Conservation (phyloP, 202 grass and related monocot species). For the Eragrostis tef region DNA sequence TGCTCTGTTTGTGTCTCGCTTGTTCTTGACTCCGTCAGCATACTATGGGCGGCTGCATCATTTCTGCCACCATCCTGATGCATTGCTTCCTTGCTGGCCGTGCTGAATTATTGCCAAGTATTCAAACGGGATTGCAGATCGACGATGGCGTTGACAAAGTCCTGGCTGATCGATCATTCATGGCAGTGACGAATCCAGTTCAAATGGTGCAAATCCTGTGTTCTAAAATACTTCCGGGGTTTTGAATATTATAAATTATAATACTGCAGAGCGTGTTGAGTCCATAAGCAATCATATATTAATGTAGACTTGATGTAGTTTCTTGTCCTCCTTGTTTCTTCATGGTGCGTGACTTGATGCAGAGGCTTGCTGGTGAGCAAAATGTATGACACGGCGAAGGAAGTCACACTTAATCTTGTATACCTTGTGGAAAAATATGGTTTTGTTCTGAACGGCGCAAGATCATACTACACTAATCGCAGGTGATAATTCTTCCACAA, state of each 20-base stretch:
- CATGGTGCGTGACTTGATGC: constrained; percentile 39
- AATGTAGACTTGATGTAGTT: neutral
- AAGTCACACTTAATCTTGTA: constrained; percentile 70
- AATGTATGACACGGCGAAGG: constrained; percentile 90
- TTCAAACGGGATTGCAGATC: neutral
- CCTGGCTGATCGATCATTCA: neutral
- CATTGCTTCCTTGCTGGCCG: neutral
- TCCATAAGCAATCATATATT: neutral
- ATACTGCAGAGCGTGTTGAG: neutral
- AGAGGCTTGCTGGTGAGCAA: constrained; percentile 90
- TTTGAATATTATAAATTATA: neutral
- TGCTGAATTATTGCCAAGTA: neutral
- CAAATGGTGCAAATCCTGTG: constrained; percentile 8
- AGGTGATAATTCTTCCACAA: constrained; percentile 50
- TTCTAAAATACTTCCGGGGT: neutral
- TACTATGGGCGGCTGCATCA: constrained; percentile 15
- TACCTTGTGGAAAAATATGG: constrained; percentile 77
- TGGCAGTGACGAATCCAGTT: neutral
- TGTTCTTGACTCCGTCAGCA: neutral
- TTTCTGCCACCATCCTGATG: neutral
- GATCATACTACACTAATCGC: constrained; percentile 90
- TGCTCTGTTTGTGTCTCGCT: neutral
- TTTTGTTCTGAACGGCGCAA: constrained; percentile 79
- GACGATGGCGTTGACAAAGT: neutral
- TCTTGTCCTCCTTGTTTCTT: constrained; percentile 9